phyloP scores from a whole-genome alignment of 2,329 filamentous ascomycete genomes.

The Knufia petricola region DNA sequence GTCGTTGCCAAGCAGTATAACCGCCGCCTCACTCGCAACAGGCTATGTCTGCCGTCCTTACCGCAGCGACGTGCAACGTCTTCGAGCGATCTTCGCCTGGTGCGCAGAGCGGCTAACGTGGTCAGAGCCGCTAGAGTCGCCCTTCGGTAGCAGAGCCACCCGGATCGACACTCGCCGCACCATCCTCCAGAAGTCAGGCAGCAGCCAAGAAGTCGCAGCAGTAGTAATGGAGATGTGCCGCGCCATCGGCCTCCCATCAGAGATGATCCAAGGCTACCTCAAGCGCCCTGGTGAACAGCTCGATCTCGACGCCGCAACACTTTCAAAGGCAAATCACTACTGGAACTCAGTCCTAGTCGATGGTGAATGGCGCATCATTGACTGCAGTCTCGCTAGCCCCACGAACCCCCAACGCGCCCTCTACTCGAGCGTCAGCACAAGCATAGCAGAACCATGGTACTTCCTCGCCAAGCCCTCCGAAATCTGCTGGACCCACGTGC shows the following conservation, averaged over 20 bases:
- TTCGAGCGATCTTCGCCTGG: conserved; percentile 96
- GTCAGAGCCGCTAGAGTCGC: conserved; percentile 88
- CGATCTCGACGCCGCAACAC: conserved; percentile 70
- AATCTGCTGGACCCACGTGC: conserved; percentile 91
- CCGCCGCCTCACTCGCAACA: conserved; percentile 71
- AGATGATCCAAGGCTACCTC: conserved; percentile 80
- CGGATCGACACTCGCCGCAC: conserved; percentile 69
- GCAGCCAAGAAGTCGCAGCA: conserved; percentile 77
- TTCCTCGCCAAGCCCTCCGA: conserved; percentile 85
- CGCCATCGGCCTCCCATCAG: conserved; percentile 77
- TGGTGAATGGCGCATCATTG: conserved; percentile 91
- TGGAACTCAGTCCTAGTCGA: conserved; percentile 95
- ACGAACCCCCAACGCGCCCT: conserved; percentile 71
- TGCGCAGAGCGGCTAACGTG: conserved; percentile 88
- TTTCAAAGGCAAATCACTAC: conserved; percentile 74
- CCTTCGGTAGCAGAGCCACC: neutral
- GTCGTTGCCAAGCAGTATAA: conserved; percentile 71
- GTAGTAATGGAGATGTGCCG: conserved; percentile 89
- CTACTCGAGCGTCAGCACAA: conserved; percentile 64
- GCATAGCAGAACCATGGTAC: conserved; percentile 77
- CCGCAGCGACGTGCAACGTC: conserved; percentile 80
- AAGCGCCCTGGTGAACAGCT: conserved; percentile 78
- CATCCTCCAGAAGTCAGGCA: conserved; percentile 73
- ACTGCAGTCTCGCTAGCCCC: conserved; percentile 82
- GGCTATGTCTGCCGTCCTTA: conserved; percentile 91